Conservation (phyloP, 345 rosid species). For the Ceriops decandra region DNA sequence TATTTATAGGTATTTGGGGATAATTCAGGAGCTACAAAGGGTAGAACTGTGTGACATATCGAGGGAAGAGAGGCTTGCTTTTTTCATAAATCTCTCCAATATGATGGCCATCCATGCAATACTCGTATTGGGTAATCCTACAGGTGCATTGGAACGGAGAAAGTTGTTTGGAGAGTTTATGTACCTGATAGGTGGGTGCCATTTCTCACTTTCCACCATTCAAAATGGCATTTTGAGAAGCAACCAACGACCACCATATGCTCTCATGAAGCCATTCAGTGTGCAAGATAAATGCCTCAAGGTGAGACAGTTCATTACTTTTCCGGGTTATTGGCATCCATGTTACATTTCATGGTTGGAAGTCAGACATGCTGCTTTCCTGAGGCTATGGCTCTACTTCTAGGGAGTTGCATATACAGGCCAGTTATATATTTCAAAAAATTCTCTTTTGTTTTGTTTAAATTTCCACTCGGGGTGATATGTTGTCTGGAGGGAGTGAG, state of each 20-base stretch:
- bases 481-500: not conserved
- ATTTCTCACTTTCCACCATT: conserved; percentile 75
- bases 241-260: conserved; percentile 79
- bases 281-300: conserved; percentile 60
- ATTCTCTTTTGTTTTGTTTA: not conserved
- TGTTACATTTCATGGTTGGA: not conserved
- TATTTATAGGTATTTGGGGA: conserved; percentile 59
- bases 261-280: conserved; percentile 70
- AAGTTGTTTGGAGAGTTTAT: conserved; percentile 70
- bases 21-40: conserved; percentile 78
- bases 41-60: conserved; percentile 57
- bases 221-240: conserved; percentile 80
- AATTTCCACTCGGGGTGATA: not conserved
- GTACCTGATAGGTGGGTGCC: conserved; percentile 69
- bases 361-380: not conserved
- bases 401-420: not conserved
- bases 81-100: conserved; percentile 79
- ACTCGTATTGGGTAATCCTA: conserved; percentile 67
- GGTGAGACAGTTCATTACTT: conserved; percentile 32
- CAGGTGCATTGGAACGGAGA: conserved; percentile 65
- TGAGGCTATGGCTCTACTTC: not conserved
- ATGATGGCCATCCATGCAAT: conserved; percentile 88
- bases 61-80: conserved; percentile 78
- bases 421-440: not conserved
- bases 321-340: not conserved